Evolutionary conservation across 139 green algal genomes (phyloP).

Genomic region (Picochlorum costavermella): DNA sequence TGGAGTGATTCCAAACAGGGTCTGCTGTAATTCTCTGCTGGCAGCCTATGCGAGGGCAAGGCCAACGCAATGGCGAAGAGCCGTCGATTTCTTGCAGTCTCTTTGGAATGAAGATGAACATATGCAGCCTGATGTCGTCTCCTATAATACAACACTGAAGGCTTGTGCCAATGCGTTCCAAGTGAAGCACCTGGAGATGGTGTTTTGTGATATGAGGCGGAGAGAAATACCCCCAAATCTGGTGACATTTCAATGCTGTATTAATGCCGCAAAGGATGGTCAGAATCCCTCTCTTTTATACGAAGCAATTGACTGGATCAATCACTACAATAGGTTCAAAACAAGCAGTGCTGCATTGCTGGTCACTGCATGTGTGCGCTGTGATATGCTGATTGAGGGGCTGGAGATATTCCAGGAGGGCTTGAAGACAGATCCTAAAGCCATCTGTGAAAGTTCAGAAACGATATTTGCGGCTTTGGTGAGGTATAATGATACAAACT

Average conservation of each 20-base stretch:
- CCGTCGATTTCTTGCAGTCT: conserved; percentile 55
- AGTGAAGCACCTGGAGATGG: conserved; percentile 41
- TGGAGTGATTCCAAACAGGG: conserved; percentile 46
- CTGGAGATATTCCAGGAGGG: not conserved
- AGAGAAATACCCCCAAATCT: conserved; percentile 55
- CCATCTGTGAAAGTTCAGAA: not conserved
- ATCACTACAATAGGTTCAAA: conserved; percentile 48
- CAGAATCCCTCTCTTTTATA: conserved; percentile 2
- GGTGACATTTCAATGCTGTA: conserved; percentile 60
- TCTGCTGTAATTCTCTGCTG: conserved; percentile 86
- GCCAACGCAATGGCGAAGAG: conserved; percentile 51
- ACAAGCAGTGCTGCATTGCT: conserved; percentile 56
- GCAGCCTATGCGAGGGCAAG: conserved; percentile 67
- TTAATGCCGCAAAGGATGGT: conserved; percentile 46
- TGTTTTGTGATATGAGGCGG: conserved; percentile 20
- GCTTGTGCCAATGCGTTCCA: conserved; percentile 63
- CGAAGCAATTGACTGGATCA: conserved; percentile 39
- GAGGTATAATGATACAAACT: not conserved
- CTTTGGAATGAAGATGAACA: conserved; percentile 62
- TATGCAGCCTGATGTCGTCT: conserved; percentile 66
- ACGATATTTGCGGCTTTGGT: not conserved
- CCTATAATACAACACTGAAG: conserved; percentile 81
- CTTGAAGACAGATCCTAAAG: not conserved
- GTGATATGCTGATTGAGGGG: not conserved
- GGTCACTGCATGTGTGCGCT: conserved; percentile 52